Evolutionary conservation across 768 basidiomycete species (phyloP).

Genomic region (Tricholomella constricta): DNA sequence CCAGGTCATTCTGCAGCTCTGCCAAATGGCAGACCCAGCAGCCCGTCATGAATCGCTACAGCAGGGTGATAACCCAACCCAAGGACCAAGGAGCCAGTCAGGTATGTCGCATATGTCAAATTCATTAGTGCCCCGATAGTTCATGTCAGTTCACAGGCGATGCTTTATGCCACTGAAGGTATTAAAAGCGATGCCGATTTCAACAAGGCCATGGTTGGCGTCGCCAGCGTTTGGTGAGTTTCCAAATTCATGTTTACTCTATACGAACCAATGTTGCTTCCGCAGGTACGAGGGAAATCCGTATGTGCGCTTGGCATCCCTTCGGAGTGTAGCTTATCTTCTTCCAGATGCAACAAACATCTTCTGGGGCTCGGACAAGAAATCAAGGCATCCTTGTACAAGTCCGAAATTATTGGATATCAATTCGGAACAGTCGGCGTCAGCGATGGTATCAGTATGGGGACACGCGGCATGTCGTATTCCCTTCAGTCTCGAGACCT

Average conservation of each 20-base stretch:
- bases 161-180: conserved; percentile 99
- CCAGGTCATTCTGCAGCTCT: conserved; percentile 41
- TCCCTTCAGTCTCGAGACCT: conserved; percentile 98
- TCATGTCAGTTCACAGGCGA: conserved; percentile 59
- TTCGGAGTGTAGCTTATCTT: conserved; percentile 2
- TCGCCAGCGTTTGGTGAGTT: conserved; percentile 92
- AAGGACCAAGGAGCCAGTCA: conserved; percentile 97
- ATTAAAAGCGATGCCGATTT: conserved; percentile 81
- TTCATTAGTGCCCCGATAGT: not conserved
- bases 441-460: conserved; percentile 99
- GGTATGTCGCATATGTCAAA: conserved; percentile 38
- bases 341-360: conserved; percentile 88
- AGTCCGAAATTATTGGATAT: conserved; percentile 83
- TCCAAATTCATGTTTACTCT: conserved; percentile 1
- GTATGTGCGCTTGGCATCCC: conserved; percentile 49
- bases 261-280: conserved; percentile 16
- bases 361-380: conserved; percentile 86
- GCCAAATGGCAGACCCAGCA: conserved; percentile 38
- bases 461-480: conserved; percentile 89
- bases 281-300: conserved; percentile 99
- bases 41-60: conserved; percentile 67
- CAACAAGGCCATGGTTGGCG: conserved; percentile 95
- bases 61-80: conserved; percentile 80
- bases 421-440: conserved; percentile 98
- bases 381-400: conserved; percentile 76